phyloP scores from a whole-genome alignment of 2,329 filamentous ascomycete species.

The Aureobasidium sp. region DNA sequence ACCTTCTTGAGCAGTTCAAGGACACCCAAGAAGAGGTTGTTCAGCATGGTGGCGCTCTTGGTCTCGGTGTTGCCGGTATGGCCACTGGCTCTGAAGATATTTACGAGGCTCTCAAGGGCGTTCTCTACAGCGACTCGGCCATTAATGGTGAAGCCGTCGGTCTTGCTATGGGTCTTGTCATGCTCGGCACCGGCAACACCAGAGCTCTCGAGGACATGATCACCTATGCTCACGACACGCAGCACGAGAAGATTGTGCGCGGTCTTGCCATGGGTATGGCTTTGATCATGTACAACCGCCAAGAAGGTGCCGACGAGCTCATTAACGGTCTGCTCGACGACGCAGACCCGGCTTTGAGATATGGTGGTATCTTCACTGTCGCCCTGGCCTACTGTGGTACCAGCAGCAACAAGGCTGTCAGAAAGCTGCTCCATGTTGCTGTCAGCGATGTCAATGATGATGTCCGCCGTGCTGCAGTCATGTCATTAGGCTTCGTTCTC shows the following conservation, averaged over 20 bases:
- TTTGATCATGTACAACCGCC: conserved; percentile 93
- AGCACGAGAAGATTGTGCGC: conserved; percentile 97
- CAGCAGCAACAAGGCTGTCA: conserved; percentile 96
- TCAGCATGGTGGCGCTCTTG: conserved; percentile 90
- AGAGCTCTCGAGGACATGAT: conserved; percentile 95
- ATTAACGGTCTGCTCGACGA: conserved; percentile 91
- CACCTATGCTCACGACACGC: conserved; percentile 92
- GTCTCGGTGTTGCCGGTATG: conserved; percentile 95
- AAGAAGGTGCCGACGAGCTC: conserved; percentile 89
- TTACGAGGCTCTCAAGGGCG: conserved; percentile 81
- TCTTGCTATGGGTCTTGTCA: conserved; percentile 92
- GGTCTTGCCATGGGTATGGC: conserved; percentile 95
- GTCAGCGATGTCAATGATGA: conserved; percentile 98
- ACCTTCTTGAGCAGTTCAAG: conserved; percentile 66
- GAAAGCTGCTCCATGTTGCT: conserved; percentile 87
- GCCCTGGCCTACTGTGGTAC: conserved; percentile 95
- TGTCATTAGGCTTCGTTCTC: conserved; percentile 96
- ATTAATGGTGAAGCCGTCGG: conserved; percentile 96
- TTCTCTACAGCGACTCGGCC: conserved; percentile 88
- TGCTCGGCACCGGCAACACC: conserved; percentile 92
- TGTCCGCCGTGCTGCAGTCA: conserved; percentile 88
- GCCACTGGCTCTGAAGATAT: conserved; percentile 84
- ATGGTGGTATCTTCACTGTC: conserved; percentile 98
- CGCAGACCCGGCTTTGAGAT: conserved; percentile 84
- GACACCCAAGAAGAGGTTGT: conserved; percentile 82